Evolutionary conservation across 1,139 yeast genomes (phyloP).

Genomic region (Geotrichum klebahnii): DNA sequence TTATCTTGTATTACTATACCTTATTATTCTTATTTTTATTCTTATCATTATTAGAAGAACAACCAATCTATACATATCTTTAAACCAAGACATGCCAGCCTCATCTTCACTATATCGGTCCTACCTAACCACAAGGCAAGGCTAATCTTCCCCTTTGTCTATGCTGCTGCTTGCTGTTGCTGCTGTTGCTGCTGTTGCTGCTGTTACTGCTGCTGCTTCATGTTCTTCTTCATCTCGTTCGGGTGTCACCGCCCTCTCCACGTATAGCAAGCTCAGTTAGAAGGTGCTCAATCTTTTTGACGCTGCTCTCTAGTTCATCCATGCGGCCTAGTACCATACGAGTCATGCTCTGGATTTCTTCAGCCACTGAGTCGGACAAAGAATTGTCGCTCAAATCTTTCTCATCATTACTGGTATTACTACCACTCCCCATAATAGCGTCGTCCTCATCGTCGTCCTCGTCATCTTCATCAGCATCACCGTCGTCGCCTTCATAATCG

Average conservation of each 20-base stretch:
- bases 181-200: neutral
- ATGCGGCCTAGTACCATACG: slow-evolving; percentile 24
- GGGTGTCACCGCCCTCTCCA: neutral
- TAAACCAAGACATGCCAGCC: no score
- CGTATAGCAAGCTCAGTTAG: slow-evolving; percentile 10
- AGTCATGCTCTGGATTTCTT: slow-evolving; percentile 23
- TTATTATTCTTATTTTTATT: neutral
- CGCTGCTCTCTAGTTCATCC: slow-evolving; percentile 26
- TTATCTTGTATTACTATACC: neutral
- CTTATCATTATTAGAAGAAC: neutral
- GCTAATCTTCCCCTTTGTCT: neutral
- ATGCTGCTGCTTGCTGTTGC: neutral
- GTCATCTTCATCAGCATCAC: slow-evolving; percentile 11
- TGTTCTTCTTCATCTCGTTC: neutral
- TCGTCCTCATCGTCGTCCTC: slow-evolving; percentile 22
- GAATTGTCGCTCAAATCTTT: slow-evolving; percentile 14
- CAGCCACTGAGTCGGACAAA: slow-evolving; percentile 5
- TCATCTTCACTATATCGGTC: no score
- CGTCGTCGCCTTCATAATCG: slow-evolving; percentile 2
- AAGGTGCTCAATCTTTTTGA: slow-evolving; percentile 25
- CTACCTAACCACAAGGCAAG: no score
- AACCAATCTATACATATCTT: neutral
- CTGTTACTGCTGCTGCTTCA: neutral
- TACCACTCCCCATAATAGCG: slow-evolving; percentile 12
- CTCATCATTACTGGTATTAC: slow-evolving; percentile 21